Conservation (phyloP, 495 filamentous ascomycete genomes). For the Tuber umbilicatum region DNA sequence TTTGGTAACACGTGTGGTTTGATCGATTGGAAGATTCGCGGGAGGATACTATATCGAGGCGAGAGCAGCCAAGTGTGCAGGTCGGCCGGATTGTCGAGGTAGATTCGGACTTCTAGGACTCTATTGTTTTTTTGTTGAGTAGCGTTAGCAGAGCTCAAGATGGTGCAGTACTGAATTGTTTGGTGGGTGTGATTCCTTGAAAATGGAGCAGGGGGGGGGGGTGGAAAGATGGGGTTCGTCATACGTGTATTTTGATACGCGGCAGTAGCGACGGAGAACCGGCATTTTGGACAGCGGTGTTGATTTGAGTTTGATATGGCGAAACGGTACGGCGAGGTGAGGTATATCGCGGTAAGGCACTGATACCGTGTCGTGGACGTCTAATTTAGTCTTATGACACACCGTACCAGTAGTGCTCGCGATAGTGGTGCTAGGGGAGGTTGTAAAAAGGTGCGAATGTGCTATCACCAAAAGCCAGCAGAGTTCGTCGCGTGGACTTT, state of each 20-base stretch:
- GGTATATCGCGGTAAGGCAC: neutral
- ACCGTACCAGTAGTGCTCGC: neutral
- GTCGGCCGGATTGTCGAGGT: constrained; percentile 81
- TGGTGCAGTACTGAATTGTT: neutral
- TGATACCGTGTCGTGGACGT: neutral
- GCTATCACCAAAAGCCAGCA: neutral
- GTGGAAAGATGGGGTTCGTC: constrained; percentile 4
- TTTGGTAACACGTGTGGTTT: constrained; percentile 82
- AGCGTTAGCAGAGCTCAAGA: neutral
- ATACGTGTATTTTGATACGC: constrained; percentile 43
- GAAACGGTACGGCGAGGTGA: neutral
- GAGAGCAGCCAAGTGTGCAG: constrained; percentile 73
- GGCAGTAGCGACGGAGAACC: constrained; percentile 39
- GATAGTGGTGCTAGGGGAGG: neutral
- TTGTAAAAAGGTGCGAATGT: neutral
- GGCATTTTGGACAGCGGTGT: constrained; percentile 22
- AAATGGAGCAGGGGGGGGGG: constrained; percentile 2
- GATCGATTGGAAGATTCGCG: constrained; percentile 72
- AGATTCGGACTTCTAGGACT: constrained; percentile 89
- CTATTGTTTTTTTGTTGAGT: constrained; percentile 70
- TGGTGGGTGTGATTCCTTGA: neutral
- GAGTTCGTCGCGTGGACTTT: neutral
- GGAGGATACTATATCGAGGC: constrained; percentile 63
- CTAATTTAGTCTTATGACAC: neutral
- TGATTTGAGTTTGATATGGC: neutral